Percentiles rank a stretch among this genome's conserved stretches.
Conservation (phyloP, 208 protist genomes). For the Leishmania arabica region DNA sequence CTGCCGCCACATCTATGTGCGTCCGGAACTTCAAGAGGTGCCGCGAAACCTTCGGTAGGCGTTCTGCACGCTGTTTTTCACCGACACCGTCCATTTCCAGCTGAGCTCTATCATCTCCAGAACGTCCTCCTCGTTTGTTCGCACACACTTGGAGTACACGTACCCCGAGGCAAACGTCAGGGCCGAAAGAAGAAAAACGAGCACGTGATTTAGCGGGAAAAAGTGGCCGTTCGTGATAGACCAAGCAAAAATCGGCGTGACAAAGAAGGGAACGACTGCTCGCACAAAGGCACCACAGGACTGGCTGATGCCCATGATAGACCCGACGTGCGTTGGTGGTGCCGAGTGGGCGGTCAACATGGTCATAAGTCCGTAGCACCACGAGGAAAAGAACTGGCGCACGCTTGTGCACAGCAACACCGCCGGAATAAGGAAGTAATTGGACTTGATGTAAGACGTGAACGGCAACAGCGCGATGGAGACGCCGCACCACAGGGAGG, state of each 20-base stretch:
- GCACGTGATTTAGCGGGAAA: slow-evolving; percentile 62
- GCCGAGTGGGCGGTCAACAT: slow-evolving; percentile 60
- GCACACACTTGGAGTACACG: slow-evolving; percentile 21
- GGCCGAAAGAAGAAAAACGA: slow-evolving; percentile 43
- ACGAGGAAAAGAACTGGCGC: slow-evolving; percentile 48
- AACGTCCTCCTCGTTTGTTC: slow-evolving; percentile 26
- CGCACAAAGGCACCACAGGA: slow-evolving; percentile 43
- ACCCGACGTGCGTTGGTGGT: slow-evolving; percentile 46
- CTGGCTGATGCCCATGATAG: slow-evolving; percentile 68
- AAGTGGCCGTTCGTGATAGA: slow-evolving; percentile 33
- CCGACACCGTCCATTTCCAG: background rate
- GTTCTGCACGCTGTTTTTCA: background rate
- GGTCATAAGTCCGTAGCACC: slow-evolving; percentile 55
- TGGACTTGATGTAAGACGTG: slow-evolving; percentile 24
- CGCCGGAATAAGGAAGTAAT: slow-evolving; percentile 13
- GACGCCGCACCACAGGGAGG: slow-evolving; percentile 16
- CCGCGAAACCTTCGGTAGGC: background rate
- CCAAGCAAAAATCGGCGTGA: slow-evolving; percentile 65
- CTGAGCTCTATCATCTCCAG: slow-evolving; percentile 20
- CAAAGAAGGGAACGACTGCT: slow-evolving; percentile 45
- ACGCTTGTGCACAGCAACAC: slow-evolving; percentile 41
- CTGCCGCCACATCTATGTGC: too few relatives aligned
- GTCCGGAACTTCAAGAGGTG: background rate
- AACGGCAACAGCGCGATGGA: slow-evolving; percentile 18
- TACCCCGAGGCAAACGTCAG: slow-evolving; percentile 19